These are phyloP conservation scores for Hypoxylon rickii DNA, from an alignment of 495 filamentous ascomycete genomes.

Conservation along the genomic window DNA sequence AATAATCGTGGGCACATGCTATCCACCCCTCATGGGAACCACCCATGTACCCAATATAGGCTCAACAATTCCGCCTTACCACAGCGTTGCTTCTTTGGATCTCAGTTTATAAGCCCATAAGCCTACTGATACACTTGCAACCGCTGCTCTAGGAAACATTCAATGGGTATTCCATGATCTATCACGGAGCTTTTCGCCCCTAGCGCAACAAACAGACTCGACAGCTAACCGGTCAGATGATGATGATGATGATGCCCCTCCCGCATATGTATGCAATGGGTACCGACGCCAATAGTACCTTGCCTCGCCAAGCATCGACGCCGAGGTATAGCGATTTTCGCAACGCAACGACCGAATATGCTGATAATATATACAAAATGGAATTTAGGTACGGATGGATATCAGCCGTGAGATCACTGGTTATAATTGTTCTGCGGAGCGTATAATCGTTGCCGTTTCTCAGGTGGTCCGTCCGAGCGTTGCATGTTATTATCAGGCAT, in stretches of 20 bases:
- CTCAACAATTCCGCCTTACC: slow-evolving; percentile 2
- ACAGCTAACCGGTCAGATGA: slow-evolving; percentile 1
- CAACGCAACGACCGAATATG: slow-evolving; percentile 14
- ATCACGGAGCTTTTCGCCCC: slow-evolving; percentile 26
- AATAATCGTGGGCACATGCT: slow-evolving; percentile 18
- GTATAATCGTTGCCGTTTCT: slow-evolving; percentile 47
- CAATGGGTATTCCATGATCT: slow-evolving; percentile 35
- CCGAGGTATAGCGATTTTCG: slow-evolving; percentile 9
- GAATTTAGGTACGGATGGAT: slow-evolving; percentile 15
- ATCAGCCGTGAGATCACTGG: slow-evolving; percentile 16
- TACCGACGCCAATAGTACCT: slow-evolving; percentile 9
- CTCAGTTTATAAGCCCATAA: background rate
- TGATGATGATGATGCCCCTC: slow-evolving; percentile 4
- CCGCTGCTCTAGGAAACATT: slow-evolving; percentile 23
- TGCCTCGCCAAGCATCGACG: slow-evolving; percentile 13
- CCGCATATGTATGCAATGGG: slow-evolving; percentile 12
- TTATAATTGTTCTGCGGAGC: slow-evolving; percentile 43
- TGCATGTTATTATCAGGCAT: slow-evolving; percentile 40
- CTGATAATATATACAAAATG: slow-evolving; percentile 37
- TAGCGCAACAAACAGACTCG: slow-evolving; percentile 13
- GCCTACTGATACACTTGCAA: slow-evolving; percentile 24
- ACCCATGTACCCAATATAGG: slow-evolving; percentile 15
- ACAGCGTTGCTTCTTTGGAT: background rate
- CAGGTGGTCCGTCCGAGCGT: slow-evolving; percentile 38
- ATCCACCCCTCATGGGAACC: slow-evolving; percentile 6